Conservation (phyloP, 768 basidiomycete species). For the Macrolepiota dolichaula region DNA sequence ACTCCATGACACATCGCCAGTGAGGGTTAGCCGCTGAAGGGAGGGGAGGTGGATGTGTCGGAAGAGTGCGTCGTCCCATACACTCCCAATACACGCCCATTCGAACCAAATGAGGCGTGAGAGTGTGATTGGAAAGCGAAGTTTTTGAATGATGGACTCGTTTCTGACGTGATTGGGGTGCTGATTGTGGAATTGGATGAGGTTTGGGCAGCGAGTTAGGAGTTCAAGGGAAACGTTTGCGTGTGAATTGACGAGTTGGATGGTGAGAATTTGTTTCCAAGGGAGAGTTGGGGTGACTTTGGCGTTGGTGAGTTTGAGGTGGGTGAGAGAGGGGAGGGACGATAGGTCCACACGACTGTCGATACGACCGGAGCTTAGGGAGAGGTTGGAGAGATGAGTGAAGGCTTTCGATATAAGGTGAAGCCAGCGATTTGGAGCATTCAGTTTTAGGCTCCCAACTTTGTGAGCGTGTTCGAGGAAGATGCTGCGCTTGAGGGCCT, state of each 20-base stretch:
- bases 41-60: not conserved
- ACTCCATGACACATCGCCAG: slow-evolving; percentile 1
- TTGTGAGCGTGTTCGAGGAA: not conserved
- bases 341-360: not conserved
- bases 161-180: slow-evolving; percentile 5
- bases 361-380: slow-evolving; percentile 1
- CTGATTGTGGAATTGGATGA: slow-evolving; percentile 3
- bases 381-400: not conserved
- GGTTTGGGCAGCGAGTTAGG: slow-evolving; percentile 1
- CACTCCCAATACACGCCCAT: not conserved
- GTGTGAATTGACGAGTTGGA: not conserved
- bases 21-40: not conserved
- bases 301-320: not conserved
- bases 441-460: slow-evolving; percentile 3
- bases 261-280: not conserved
- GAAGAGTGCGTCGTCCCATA: slow-evolving; percentile 11
- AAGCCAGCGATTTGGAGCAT: slow-evolving; percentile 4
- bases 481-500: slow-evolving; percentile 1
- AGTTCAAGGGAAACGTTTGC: slow-evolving; percentile 7
- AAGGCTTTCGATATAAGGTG: slow-evolving; percentile 3
- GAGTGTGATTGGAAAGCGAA: not conserved
- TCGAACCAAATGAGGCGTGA: slow-evolving; percentile 4
- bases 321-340: not conserved
- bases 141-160: not conserved
- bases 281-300: slow-evolving; percentile 5